Conservation (phyloP, 1,284 basidiomycete genomes). For the Fomitopsis schrenkii region DNA sequence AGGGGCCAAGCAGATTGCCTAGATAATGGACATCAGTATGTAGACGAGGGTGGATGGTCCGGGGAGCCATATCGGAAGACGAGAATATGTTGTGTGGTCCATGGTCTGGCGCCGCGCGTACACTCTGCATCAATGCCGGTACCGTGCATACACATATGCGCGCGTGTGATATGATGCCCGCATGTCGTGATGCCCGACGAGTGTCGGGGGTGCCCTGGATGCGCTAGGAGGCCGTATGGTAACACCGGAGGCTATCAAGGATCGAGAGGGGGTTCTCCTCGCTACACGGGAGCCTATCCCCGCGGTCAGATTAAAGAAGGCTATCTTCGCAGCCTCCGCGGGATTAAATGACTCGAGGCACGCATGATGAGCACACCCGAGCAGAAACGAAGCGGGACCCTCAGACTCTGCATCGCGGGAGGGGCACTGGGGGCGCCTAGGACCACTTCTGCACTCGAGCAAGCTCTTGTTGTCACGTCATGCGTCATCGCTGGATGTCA, state of each 20-base stretch:
- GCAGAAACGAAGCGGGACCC: not conserved
- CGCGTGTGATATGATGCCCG: not conserved
- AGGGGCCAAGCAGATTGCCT: slow-evolving; percentile 92
- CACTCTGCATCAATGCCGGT: not conserved
- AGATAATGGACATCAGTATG: not conserved
- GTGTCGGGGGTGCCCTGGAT: not conserved
- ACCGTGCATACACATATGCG: not conserved
- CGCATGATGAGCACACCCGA: not conserved
- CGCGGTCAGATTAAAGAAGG: not conserved
- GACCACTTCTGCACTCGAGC: too few relatives aligned
- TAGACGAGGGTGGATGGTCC: not conserved
- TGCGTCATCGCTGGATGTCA: not conserved
- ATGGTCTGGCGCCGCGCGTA: not conserved
- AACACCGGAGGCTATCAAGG: not conserved
- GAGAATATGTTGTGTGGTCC: not conserved
- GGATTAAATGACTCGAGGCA: not conserved
- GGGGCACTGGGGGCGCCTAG: too few relatives aligned
- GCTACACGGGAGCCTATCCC: not conserved
- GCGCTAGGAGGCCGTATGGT: not conserved
- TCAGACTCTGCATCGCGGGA: not conserved
- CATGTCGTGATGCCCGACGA: not conserved
- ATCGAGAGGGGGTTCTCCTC: not conserved
- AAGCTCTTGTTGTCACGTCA: not conserved
- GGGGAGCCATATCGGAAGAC: not conserved
- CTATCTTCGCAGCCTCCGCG: too few relatives aligned